These are phyloP conservation scores for Aspergillus novofumigatus DNA, from an alignment of 2,329 filamentous ascomycete genomes.

Conservation along the genomic window DNA sequence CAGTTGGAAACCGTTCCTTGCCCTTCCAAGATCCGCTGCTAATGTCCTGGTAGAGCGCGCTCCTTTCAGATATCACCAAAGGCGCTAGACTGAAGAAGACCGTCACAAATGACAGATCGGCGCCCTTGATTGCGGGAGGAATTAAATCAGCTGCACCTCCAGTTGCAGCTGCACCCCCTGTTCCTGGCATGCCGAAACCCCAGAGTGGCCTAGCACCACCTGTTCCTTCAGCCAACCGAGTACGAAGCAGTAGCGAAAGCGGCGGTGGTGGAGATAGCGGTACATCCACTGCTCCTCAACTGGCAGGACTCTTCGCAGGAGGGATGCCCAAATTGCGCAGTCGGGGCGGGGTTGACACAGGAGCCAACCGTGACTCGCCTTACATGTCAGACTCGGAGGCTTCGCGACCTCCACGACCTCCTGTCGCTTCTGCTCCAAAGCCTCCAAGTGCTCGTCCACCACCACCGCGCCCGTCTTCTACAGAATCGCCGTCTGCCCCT, in stretches of 20 bases:
- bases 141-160: conserved; percentile 73
- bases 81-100: conserved; percentile 77
- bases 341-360: conserved; percentile 75
- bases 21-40: conserved; percentile 7
- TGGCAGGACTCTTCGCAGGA: conserved; percentile 83
- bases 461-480: conserved; percentile 43
- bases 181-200: conserved; percentile 23
- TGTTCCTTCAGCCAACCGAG: conserved; percentile 59
- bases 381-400: conserved; percentile 78
- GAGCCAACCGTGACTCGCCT: conserved; percentile 65
- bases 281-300: conserved; percentile 65
- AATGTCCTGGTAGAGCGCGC: conserved; percentile 62
- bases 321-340: conserved; percentile 96
- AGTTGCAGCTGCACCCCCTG: conserved; percentile 56
- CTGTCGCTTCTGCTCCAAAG: conserved; percentile 26
- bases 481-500: conserved; percentile 45
- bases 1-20: conserved; percentile 33
- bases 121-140: conserved; percentile 61
- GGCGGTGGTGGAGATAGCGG: conserved; percentile 42
- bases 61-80: conserved; percentile 83
- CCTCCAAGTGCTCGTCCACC: conserved; percentile 54
- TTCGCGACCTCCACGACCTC: conserved; percentile 35
- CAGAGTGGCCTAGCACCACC: conserved; percentile 51
- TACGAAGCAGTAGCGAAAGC: conserved; percentile 76
- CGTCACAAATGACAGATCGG: conserved; percentile 88